phyloP scores from a whole-genome alignment of 78 protist species.

The Bigelowiella natans region DNA sequence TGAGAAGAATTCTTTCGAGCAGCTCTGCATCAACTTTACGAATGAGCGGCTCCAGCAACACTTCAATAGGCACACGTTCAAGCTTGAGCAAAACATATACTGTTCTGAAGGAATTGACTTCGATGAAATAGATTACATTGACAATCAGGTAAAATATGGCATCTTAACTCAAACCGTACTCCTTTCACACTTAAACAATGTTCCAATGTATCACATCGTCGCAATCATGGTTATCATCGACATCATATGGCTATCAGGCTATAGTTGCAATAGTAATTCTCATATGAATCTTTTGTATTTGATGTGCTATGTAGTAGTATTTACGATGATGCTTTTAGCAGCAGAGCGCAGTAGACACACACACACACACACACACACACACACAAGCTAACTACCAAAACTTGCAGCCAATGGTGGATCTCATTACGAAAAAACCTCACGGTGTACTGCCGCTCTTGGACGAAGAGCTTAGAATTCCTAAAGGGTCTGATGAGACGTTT shows the following conservation, averaged over 20 bases:
- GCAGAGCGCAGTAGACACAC: too few relatives aligned
- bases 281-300: too few relatives aligned
- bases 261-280: too few relatives aligned
- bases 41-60: slow-evolving; percentile 70
- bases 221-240: too few relatives aligned
- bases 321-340: too few relatives aligned
- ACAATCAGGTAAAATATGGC: background rate
- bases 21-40: slow-evolving; percentile 67
- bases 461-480: slow-evolving; percentile 67
- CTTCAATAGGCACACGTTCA: slow-evolving; percentile 59
- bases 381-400: too few relatives aligned
- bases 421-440: background rate
- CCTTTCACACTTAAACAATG: too few relatives aligned
- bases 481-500: slow-evolving; percentile 49
- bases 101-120: background rate
- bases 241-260: too few relatives aligned
- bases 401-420: background rate
- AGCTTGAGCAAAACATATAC: slow-evolving; percentile 58
- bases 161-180: background rate
- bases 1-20: slow-evolving; percentile 66
- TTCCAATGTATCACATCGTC: too few relatives aligned
- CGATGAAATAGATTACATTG: background rate
- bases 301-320: too few relatives aligned
- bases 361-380: too few relatives aligned
- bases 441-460: slow-evolving; percentile 67